Evolutionary conservation across 78 protist genomes (phyloP).

Genomic region (Dictyostelium citrinum): DNA sequence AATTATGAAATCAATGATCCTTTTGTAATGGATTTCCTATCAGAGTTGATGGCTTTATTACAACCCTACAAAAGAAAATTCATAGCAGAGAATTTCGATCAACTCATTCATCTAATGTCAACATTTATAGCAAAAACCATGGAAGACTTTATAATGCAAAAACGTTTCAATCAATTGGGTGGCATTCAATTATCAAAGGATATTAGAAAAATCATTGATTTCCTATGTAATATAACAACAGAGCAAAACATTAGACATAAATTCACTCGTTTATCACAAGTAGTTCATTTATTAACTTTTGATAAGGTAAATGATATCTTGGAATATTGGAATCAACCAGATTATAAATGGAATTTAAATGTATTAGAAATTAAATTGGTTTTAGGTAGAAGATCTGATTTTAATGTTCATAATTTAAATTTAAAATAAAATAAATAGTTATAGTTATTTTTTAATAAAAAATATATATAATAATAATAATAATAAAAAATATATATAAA

Average conservation of each 20-base stretch:
- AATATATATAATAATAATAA: no score
- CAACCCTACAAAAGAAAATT: conserved; percentile 25
- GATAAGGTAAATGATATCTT: conserved; percentile 44
- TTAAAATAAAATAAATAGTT: no score
- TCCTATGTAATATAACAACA: conserved; percentile 11
- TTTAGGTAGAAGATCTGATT: conserved; percentile 63
- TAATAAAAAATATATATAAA: no score
- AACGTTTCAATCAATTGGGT: conserved; percentile 57
- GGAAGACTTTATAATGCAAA: conserved; percentile 44
- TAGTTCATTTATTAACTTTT: conserved; percentile 45
- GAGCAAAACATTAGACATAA: conserved; percentile 71
- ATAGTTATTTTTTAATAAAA: no score
- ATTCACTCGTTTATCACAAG: conserved; percentile 38
- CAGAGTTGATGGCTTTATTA: background rate
- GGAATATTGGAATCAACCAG: conserved; percentile 52
- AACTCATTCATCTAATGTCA: conserved; percentile 12
- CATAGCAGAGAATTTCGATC: conserved; percentile 11
- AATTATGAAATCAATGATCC: conserved; percentile 71
- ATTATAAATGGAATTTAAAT: conserved; percentile 26
- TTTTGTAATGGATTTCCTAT: conserved; percentile 47
- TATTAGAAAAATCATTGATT: conserved; percentile 57
- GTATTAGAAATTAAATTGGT: conserved; percentile 44
- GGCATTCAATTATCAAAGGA: conserved; percentile 65
- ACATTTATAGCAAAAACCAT: conserved; percentile 11
- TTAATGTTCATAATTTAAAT: conserved; percentile 44